phyloP scores from a whole-genome alignment of 2,329 filamentous ascomycete genomes.

The Trichoderma koningii region DNA sequence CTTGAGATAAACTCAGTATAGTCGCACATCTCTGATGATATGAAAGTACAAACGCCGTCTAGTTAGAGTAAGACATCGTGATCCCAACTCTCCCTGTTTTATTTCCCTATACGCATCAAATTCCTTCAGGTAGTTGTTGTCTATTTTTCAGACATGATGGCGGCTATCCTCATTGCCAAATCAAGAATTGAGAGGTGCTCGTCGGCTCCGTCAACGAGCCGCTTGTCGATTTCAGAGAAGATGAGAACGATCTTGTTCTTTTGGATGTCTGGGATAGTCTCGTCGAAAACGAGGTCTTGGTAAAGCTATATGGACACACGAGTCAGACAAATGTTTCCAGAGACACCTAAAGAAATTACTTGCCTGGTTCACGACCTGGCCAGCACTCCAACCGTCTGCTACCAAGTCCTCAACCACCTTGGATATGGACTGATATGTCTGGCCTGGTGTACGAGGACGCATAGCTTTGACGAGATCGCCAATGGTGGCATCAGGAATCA shows the following conservation, averaged over 20 bases:
- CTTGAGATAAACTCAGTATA: constrained; percentile 14
- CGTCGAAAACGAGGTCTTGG: constrained; percentile 78
- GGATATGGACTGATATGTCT: constrained; percentile 72
- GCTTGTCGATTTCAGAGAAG: constrained; percentile 94
- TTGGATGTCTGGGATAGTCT: constrained; percentile 77
- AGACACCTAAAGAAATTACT: constrained; percentile 32
- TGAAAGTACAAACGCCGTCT: constrained; percentile 25
- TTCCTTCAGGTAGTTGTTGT: neutral
- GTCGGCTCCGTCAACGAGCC: constrained; percentile 90
- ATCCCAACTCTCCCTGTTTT: constrained; percentile 2
- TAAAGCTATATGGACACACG: constrained; percentile 62
- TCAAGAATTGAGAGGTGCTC: constrained; percentile 93
- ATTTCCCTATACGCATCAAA: neutral
- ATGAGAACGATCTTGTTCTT: constrained; percentile 88
- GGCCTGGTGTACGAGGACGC: constrained; percentile 65
- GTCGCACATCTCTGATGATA: constrained; percentile 4
- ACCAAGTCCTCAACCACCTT: constrained; percentile 86
- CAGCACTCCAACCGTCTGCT: constrained; percentile 95
- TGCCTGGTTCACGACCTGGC: constrained; percentile 81
- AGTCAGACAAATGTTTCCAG: constrained; percentile 27
- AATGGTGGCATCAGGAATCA: constrained; percentile 78
- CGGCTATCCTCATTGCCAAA: constrained; percentile 76
- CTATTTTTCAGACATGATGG: constrained; percentile 60
- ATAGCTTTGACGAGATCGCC: constrained; percentile 71
- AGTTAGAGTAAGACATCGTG: constrained; percentile 16